These are phyloP conservation scores for Cymodocea nodosa DNA, from an alignment of 116 monocot genomes.

Conservation along the genomic window DNA sequence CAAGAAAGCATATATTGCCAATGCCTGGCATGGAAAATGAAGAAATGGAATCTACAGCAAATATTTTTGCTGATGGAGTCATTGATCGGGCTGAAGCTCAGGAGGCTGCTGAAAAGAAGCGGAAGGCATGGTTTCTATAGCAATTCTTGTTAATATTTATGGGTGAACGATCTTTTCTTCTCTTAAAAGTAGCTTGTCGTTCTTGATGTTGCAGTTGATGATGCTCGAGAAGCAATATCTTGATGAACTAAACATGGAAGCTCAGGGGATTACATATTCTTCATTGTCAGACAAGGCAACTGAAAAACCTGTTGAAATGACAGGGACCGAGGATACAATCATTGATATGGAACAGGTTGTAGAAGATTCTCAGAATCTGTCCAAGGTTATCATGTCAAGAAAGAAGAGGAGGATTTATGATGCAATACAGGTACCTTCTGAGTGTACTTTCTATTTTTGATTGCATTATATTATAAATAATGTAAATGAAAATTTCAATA, in stretches of 20 bases:
- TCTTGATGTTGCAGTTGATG: constrained; percentile 29
- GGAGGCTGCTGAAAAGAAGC: constrained; percentile 67
- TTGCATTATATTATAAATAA: too few species aligned
- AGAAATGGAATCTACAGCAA: constrained; percentile 35
- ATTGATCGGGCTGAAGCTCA: constrained; percentile 71
- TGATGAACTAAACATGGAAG: constrained; percentile 75
- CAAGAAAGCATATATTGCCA: constrained; percentile 63
- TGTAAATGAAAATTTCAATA: too few species aligned
- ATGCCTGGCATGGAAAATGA: constrained; percentile 48
- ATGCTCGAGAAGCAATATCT: constrained; percentile 69
- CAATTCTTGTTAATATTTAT: background rate
- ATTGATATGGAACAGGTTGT: constrained; percentile 18
- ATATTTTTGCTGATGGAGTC: constrained; percentile 62
- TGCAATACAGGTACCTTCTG: constrained; percentile 68
- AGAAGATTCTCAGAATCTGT: constrained; percentile 31
- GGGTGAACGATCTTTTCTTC: background rate
- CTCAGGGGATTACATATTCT: constrained; percentile 54
- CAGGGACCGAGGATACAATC: constrained; percentile 11
- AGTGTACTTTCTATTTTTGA: background rate
- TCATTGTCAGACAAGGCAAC: constrained; percentile 29
- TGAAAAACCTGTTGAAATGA: constrained; percentile 7
- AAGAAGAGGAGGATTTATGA: constrained; percentile 65
- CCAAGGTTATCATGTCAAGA: constrained; percentile 61
- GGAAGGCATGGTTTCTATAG: constrained; percentile 24
- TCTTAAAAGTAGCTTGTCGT: background rate